These are phyloP conservation scores for Obelidium mucronatum DNA, from an alignment of 192 early-diverging fungal genomes.

Conservation along the genomic window DNA sequence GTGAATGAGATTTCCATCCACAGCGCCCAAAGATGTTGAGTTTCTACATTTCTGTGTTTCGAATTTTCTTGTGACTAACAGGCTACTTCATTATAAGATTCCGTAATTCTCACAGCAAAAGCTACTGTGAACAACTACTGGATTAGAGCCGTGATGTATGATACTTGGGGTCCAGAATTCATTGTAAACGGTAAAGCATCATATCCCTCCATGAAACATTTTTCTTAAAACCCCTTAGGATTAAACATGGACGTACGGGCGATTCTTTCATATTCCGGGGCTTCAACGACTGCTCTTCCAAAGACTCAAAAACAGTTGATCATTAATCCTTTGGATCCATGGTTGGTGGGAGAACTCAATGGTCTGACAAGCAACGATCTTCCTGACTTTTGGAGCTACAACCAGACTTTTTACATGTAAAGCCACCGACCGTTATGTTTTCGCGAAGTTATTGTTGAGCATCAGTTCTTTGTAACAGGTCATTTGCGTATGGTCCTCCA, in stretches of 20 bases:
- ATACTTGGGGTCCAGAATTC: background rate
- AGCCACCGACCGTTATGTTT: too few relatives aligned
- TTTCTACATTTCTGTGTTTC: background rate
- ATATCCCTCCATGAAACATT: too few relatives aligned
- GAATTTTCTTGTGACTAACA: conserved; percentile 57
- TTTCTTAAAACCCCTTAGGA: background rate
- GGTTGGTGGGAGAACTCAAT: conserved; percentile 28
- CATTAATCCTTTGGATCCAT: conserved; percentile 3
- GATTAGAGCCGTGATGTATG: conserved; percentile 17
- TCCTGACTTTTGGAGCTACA: background rate
- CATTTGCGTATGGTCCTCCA: conserved; percentile 1
- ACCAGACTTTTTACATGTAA: conserved; percentile 11
- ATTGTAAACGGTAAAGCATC: too few relatives aligned
- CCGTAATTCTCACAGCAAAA: conserved; percentile 14
- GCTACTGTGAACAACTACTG: background rate
- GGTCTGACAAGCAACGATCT: background rate
- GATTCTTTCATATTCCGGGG: conserved; percentile 1
- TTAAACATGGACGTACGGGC: conserved; percentile 10
- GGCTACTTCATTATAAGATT: background rate
- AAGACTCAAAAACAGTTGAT: background rate
- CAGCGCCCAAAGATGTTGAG: conserved; percentile 27
- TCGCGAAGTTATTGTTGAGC: too few relatives aligned
- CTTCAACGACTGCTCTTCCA: background rate
- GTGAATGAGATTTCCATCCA: background rate
- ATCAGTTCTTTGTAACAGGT: background rate